Conservation (phyloP, 2,329 filamentous ascomycete species). For the Cryoendolithus antarcticus region DNA sequence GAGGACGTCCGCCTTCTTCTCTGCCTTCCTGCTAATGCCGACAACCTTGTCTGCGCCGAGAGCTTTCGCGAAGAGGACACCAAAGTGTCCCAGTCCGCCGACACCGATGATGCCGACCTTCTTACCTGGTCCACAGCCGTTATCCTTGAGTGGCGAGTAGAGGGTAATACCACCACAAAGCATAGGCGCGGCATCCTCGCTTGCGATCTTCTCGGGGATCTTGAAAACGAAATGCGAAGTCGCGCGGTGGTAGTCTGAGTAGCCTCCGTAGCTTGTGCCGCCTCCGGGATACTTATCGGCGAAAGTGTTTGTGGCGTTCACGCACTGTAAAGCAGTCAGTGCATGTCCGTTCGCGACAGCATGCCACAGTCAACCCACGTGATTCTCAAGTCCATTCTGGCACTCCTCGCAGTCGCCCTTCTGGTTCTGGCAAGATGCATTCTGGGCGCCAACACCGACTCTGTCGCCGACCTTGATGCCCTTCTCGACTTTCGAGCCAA, state of each 20-base stretch:
- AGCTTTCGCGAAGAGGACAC: slow-evolving; percentile 55
- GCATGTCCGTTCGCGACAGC: not conserved
- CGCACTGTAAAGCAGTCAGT: too few relatives aligned
- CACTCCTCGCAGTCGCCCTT: slow-evolving; percentile 39
- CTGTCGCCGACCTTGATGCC: slow-evolving; percentile 23
- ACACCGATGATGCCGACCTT: slow-evolving; percentile 44
- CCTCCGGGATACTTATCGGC: slow-evolving; percentile 35
- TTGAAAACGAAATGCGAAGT: slow-evolving; percentile 45
- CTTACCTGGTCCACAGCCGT: slow-evolving; percentile 56
- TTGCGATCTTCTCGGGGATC: slow-evolving; percentile 38
- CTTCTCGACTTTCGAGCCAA: slow-evolving; percentile 13
- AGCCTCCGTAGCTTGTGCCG: slow-evolving; percentile 54
- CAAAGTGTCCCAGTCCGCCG: slow-evolving; percentile 59
- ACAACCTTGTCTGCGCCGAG: slow-evolving; percentile 54
- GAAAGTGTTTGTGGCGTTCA: slow-evolving; percentile 3
- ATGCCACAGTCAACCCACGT: not conserved
- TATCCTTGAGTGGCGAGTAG: slow-evolving; percentile 53
- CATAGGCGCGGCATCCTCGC: slow-evolving; percentile 49
- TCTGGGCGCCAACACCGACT: slow-evolving; percentile 39
- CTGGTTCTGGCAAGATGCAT: slow-evolving; percentile 35
- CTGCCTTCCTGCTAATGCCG: slow-evolving; percentile 46
- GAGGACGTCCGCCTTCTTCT: slow-evolving; percentile 46
- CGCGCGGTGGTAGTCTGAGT: slow-evolving; percentile 41
- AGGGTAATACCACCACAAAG: slow-evolving; percentile 66
- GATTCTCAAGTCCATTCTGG: slow-evolving; percentile 27